phyloP scores from a whole-genome alignment of 306 rosid genomes.

The Cyclanthera cordifolia region DNA sequence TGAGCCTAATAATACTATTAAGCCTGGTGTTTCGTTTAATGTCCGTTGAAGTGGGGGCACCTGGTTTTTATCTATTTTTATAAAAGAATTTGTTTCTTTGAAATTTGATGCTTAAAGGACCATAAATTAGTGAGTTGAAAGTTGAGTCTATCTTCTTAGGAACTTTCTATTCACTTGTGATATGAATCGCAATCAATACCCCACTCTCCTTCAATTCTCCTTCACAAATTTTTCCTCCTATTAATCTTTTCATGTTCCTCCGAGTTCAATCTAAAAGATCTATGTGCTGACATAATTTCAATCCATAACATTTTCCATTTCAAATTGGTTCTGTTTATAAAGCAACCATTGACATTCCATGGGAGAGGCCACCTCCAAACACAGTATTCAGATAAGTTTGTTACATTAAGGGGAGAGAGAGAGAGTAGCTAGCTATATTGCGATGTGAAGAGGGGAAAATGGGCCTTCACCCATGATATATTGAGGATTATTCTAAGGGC shows the following conservation, averaged over 20 bases:
- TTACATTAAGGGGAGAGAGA: neutral
- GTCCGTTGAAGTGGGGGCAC: conserved; percentile 14
- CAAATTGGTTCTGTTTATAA: neutral
- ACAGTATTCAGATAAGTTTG: conserved; percentile 9
- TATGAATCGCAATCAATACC: conserved; percentile 3
- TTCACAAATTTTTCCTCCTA: neutral
- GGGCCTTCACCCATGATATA: conserved; percentile 9
- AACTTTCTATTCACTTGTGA: conserved; percentile 1
- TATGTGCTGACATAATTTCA: conserved; percentile 5
- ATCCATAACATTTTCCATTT: neutral
- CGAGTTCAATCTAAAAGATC: neutral
- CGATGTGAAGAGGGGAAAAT: neutral
- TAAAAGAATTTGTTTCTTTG: conserved; percentile 5
- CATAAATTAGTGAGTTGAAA: conserved; percentile 13
- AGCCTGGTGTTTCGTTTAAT: neutral
- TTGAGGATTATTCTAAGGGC: conserved; percentile 2
- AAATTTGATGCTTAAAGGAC: conserved; percentile 13
- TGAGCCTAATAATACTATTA: neutral
- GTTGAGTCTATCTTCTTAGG: neutral
- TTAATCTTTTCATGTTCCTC: neutral
- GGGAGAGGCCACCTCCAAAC: conserved; percentile 3
- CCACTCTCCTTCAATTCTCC: neutral
- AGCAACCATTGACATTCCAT: conserved; percentile 5
- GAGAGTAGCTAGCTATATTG: neutral
- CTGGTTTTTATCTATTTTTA: conserved; percentile 7